Evolutionary conservation across 2,329 filamentous ascomycete species (phyloP).

Genomic region (Colletotrichum sublineola): DNA sequence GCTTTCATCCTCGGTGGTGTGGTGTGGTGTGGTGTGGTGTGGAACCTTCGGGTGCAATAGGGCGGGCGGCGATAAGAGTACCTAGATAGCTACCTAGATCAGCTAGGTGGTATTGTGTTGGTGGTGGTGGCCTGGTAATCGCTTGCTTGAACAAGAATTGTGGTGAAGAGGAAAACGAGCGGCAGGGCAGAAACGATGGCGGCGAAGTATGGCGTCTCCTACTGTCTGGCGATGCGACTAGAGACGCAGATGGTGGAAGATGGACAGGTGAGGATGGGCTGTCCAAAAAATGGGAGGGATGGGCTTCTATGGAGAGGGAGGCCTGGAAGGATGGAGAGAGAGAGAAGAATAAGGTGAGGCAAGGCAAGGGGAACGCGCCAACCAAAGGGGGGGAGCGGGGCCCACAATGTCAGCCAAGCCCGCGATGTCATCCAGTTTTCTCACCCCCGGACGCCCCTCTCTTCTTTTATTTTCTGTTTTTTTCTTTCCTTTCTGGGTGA

Average conservation of each 20-base stretch:
- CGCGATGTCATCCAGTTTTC: conserved; percentile 19
- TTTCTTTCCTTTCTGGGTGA: neutral
- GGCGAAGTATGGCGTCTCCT: conserved; percentile 7
- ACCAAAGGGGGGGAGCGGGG: conserved; percentile 22
- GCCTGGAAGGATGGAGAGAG: conserved; percentile 8
- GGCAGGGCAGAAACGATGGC: neutral
- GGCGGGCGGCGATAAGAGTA: conserved; percentile 14
- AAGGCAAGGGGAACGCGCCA: conserved; percentile 27
- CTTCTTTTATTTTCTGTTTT: conserved; percentile 2
- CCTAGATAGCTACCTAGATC: neutral
- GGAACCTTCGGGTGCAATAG: conserved; percentile 28
- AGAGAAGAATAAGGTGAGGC: neutral
- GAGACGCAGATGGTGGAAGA: conserved; percentile 22
- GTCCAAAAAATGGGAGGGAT: conserved; percentile 39
- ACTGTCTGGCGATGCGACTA: conserved; percentile 18
- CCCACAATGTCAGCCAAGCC: conserved; percentile 18
- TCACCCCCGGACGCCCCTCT: conserved; percentile 31
- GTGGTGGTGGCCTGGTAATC: neutral
- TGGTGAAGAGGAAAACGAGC: neutral
- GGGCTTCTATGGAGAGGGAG: conserved; percentile 27
- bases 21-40: neutral
- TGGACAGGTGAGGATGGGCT: conserved; percentile 1
- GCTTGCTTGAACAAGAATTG: neutral
- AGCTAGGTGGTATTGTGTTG: neutral
- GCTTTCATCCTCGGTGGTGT: conserved; percentile 32